Percentiles rank a stretch among this genome's conserved stretches.
phyloP scores from a whole-genome alignment of 202 grass and related monocot genomes.

The Tripidium arundinaceum region DNA sequence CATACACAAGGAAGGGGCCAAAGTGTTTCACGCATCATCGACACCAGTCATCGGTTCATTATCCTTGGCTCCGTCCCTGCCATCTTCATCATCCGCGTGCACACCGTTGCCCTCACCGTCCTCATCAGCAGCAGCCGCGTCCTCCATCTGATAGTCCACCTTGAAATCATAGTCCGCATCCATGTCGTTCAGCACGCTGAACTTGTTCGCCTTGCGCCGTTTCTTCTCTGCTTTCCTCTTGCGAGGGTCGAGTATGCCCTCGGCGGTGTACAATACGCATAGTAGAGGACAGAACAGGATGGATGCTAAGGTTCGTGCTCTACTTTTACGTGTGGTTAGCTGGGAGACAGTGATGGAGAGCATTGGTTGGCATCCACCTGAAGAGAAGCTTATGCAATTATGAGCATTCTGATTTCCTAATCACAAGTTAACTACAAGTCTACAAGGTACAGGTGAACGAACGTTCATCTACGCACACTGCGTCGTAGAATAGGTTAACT shows the following conservation, averaged over 20 bases:
- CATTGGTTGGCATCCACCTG: background rate
- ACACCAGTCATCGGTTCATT: conserved; percentile 51
- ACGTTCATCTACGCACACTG: background rate
- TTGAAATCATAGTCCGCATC: conserved; percentile 93
- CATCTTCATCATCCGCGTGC: background rate
- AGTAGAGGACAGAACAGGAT: no score
- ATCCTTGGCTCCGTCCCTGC: conserved; percentile 21
- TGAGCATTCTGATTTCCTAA: background rate
- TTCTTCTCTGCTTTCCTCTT: conserved; percentile 81
- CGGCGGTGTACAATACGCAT: no score
- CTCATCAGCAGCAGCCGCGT: background rate
- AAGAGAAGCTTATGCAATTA: background rate
- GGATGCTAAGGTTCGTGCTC: no score
- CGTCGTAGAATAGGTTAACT: background rate
- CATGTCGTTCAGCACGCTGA: conserved; percentile 45
- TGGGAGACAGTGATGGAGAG: background rate
- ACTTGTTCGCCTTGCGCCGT: conserved; percentile 53
- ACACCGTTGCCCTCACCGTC: conserved; percentile 19
- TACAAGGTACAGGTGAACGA: background rate
- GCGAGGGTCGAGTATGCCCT: conserved; percentile 81
- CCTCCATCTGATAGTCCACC: conserved; percentile 81
- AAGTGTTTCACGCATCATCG: conserved; percentile 29
- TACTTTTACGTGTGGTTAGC: no score
- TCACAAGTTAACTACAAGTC: background rate
- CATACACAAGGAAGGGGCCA: background rate